Conservation (phyloP, 352 stramenopile genomes). For the Globisporangium parvum region DNA sequence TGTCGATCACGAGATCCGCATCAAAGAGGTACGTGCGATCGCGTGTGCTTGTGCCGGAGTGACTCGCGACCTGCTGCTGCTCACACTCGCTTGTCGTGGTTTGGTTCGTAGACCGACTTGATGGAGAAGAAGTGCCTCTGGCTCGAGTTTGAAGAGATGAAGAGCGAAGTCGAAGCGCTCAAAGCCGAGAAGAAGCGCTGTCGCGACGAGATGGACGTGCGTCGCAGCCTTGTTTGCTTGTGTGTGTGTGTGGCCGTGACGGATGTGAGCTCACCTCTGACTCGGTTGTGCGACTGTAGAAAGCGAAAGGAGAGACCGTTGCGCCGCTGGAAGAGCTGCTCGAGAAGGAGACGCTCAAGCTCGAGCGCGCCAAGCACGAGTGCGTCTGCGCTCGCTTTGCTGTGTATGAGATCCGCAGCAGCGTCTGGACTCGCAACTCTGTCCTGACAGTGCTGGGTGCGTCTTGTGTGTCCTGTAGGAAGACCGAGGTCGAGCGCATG, state of each 20-base stretch:
- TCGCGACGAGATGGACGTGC: constrained; percentile 63
- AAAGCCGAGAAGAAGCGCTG: constrained; percentile 64
- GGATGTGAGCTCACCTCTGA: neutral
- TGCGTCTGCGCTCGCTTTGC: constrained; percentile 16
- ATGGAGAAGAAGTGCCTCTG: constrained; percentile 87
- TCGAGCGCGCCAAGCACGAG: constrained; percentile 56
- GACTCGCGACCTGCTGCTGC: neutral
- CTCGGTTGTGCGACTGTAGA: constrained; percentile 21
- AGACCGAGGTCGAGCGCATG: constrained; percentile 33
- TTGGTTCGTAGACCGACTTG: constrained; percentile 41
- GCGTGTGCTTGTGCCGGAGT: neutral
- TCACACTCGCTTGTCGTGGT: neutral
- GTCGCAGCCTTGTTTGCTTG: neutral
- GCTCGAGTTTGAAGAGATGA: constrained; percentile 79
- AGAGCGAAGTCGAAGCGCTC: constrained; percentile 55
- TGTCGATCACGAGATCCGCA: constrained; percentile 70
- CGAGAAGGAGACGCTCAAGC: constrained; percentile 59
- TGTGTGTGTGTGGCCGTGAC: neutral
- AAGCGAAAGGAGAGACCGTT: constrained; percentile 58
- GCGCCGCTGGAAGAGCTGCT: constrained; percentile 58
- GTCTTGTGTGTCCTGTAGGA: constrained; percentile 19
- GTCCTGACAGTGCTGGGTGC: neutral
- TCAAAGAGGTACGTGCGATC: constrained; percentile 63
- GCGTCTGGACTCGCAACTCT: neutral
- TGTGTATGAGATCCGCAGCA: neutral